Conservation (phyloP, 2,329 filamentous ascomycete genomes). For the Xylariales sp. region DNA sequence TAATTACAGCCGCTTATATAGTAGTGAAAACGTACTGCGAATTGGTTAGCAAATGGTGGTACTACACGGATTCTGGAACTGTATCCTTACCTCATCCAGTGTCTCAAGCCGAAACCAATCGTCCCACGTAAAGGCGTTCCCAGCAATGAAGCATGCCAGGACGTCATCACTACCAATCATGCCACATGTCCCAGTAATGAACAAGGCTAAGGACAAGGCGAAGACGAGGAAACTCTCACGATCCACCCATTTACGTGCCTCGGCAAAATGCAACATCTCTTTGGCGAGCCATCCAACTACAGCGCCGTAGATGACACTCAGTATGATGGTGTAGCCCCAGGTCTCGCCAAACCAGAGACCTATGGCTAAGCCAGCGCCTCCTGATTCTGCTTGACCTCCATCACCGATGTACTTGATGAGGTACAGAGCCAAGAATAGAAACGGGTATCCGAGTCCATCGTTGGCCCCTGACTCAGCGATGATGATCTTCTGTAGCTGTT, state of each 20-base stretch:
- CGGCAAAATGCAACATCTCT: slow-evolving; percentile 77
- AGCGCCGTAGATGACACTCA: slow-evolving; percentile 74
- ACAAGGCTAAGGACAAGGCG: slow-evolving; percentile 77
- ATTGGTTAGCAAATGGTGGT: too few species aligned
- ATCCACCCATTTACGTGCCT: slow-evolving; percentile 76
- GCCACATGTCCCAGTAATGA: slow-evolving; percentile 81
- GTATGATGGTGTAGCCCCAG: slow-evolving; percentile 74
- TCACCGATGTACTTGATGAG: slow-evolving; percentile 70
- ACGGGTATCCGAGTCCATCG: slow-evolving; percentile 84
- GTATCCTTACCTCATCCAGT: slow-evolving; percentile 65
- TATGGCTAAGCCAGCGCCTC: slow-evolving; percentile 63
- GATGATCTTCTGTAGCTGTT: slow-evolving; percentile 74
- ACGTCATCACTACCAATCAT: slow-evolving; percentile 87
- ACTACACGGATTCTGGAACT: too few species aligned
- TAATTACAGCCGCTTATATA: too few species aligned
- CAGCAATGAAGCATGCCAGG: slow-evolving; percentile 86
- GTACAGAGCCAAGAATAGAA: slow-evolving; percentile 80
- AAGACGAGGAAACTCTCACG: slow-evolving; percentile 85
- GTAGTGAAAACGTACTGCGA: too few species aligned
- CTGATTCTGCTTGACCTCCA: slow-evolving; percentile 47
- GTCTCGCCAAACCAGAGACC: slow-evolving; percentile 82
- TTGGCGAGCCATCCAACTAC: slow-evolving; percentile 77
- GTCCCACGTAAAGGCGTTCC: slow-evolving; percentile 87
- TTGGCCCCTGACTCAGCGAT: slow-evolving; percentile 83
- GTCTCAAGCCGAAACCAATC: slow-evolving; percentile 93